Evolutionary conservation across 2,329 filamentous ascomycete species (phyloP).

Genomic region (Diaporthe sp.): DNA sequence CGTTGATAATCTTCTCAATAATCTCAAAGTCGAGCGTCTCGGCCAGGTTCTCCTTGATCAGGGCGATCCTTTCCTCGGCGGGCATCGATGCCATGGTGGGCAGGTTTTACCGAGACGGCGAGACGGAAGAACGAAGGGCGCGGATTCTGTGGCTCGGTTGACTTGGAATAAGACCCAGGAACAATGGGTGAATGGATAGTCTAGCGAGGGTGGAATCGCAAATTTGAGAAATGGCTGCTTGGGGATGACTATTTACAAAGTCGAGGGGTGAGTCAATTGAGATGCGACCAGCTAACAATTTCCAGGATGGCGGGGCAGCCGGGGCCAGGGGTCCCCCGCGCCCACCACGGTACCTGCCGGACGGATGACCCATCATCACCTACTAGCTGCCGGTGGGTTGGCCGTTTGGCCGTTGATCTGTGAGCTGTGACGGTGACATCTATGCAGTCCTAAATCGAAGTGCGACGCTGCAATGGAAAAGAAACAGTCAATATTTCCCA

Average conservation of each 20-base stretch:
- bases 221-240: slow-evolving; percentile 1
- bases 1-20: slow-evolving; percentile 78
- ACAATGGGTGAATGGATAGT: neutral
- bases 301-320: slow-evolving; percentile 27
- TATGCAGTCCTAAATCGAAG: neutral
- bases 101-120: neutral
- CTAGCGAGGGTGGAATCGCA: neutral
- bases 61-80: slow-evolving; percentile 70
- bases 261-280: slow-evolving; percentile 27
- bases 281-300: slow-evolving; percentile 32
- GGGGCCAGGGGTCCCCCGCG: slow-evolving; percentile 14
- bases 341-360: neutral
- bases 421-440: neutral
- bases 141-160: neutral
- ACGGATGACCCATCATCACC: neutral
- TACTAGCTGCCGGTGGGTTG: neutral
- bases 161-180: neutral
- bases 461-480: neutral
- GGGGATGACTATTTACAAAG: neutral
- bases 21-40: slow-evolving; percentile 90
- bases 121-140: neutral
- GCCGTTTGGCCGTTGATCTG: neutral
- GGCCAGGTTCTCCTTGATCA: slow-evolving; percentile 85
- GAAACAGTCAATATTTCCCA: neutral
- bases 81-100: slow-evolving; percentile 70